phyloP scores from a whole-genome alignment of 2,329 filamentous ascomycete genomes.

The Pseudocercospora cruenta region DNA sequence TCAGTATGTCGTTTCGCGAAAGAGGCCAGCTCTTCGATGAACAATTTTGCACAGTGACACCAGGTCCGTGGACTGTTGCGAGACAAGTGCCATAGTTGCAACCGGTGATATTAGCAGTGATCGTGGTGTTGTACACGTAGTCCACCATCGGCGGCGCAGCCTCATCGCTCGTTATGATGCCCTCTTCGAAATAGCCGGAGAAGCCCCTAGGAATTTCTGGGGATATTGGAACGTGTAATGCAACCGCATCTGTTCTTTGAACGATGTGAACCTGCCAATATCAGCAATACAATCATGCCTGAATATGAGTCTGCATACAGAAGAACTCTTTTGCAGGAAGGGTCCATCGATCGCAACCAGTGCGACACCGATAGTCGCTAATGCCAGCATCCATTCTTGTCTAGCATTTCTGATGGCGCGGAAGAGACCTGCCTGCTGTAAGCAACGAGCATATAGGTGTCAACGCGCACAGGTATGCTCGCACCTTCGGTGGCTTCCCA shows the following conservation, averaged over 20 bases:
- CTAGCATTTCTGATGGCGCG: slow-evolving; percentile 7
- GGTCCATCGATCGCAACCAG: slow-evolving; percentile 17
- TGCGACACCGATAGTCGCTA: slow-evolving; percentile 12
- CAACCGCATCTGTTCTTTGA: neutral
- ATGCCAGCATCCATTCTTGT: slow-evolving; percentile 9
- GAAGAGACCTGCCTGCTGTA: neutral
- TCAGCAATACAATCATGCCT: neutral
- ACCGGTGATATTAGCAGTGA: slow-evolving; percentile 12
- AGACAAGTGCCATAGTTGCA: slow-evolving; percentile 4
- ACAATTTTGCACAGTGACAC: slow-evolving; percentile 7
- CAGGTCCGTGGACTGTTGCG: slow-evolving; percentile 4
- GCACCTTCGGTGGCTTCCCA: slow-evolving; percentile 18
- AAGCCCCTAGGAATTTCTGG: slow-evolving; percentile 7
- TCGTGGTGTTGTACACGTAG: slow-evolving; percentile 7
- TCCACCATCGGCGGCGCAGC: neutral
- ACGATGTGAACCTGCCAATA: neutral
- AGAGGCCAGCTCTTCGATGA: slow-evolving; percentile 8
- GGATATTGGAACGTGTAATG: neutral
- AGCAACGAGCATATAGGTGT: neutral
- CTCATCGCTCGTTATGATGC: neutral
- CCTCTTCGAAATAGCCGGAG: neutral
- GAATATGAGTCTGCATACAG: neutral
- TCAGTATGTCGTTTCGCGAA: neutral
- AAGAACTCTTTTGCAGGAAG: slow-evolving; percentile 19
- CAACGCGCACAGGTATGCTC: neutral